These are phyloP conservation scores for Oryza longistaminata DNA, from an alignment of 176 grass and related monocot genomes.

Conservation along the genomic window DNA sequence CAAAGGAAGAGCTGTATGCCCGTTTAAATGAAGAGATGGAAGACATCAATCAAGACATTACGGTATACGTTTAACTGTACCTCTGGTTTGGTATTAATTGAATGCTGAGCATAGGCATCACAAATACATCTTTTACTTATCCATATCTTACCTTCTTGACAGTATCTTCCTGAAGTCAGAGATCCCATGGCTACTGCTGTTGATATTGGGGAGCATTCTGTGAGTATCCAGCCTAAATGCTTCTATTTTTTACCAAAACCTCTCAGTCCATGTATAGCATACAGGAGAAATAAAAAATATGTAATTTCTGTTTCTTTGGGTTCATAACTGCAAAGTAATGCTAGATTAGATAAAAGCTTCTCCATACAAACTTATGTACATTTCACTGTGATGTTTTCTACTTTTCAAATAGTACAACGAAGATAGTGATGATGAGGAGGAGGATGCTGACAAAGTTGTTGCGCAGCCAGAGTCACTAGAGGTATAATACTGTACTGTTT, in stretches of 20 bases:
- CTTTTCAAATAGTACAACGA: constrained; percentile 65
- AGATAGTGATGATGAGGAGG: constrained; percentile 72
- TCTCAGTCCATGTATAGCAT: too few relatives aligned
- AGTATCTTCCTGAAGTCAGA: constrained; percentile 73
- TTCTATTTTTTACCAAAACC: constrained; percentile 3
- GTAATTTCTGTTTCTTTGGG: background rate
- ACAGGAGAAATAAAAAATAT: constrained; percentile 30
- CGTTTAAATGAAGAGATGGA: constrained; percentile 69
- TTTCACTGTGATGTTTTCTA: constrained; percentile 32
- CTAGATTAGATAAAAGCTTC: background rate
- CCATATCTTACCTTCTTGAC: constrained; percentile 31
- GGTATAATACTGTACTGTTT: constrained; percentile 37
- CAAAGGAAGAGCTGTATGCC: constrained; percentile 74
- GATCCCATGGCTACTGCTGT: constrained; percentile 86
- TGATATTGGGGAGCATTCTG: constrained; percentile 90
- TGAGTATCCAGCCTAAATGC: constrained; percentile 52
- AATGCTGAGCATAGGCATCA: background rate
- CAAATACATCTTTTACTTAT: constrained; percentile 4
- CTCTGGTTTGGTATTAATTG: constrained; percentile 24
- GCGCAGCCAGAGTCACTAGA: constrained; percentile 41
- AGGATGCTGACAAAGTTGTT: constrained; percentile 40
- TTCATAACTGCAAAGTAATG: constrained; percentile 19
- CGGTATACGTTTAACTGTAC: constrained; percentile 38
- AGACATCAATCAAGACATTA: constrained; percentile 58
- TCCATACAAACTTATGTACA: constrained; percentile 17